These are phyloP conservation scores for Parietichytrium sp. DNA, from an alignment of 108 stramenopile genomes.

Conservation along the genomic window DNA sequence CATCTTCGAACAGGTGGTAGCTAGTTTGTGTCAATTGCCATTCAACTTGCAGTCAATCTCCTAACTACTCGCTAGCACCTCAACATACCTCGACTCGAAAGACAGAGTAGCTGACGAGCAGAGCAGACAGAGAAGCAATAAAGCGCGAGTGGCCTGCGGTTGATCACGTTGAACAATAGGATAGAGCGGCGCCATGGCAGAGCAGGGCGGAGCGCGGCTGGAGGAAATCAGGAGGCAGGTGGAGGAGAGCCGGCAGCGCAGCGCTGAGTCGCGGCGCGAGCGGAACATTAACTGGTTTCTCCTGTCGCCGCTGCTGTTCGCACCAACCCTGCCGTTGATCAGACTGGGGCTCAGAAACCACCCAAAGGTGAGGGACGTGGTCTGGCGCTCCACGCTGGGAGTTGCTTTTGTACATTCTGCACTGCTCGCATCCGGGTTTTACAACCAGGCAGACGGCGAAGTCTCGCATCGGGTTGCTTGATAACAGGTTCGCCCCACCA, in stretches of 20 bases:
- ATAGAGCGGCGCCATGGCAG: too few species aligned
- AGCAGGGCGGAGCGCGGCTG: not conserved
- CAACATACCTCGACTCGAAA: too few species aligned
- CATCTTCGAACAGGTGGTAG: too few species aligned
- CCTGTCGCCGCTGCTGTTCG: conserved; percentile 5
- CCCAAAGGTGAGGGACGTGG: not conserved
- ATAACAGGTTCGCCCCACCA: too few species aligned
- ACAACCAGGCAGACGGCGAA: not conserved
- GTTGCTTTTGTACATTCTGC: conserved; percentile 34
- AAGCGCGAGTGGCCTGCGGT: too few species aligned
- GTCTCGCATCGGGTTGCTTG: too few species aligned
- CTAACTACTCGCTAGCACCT: too few species aligned
- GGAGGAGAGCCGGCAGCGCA: not conserved
- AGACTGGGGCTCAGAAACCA: not conserved
- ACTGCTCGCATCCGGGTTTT: not conserved
- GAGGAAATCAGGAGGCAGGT: not conserved
- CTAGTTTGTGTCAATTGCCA: too few species aligned
- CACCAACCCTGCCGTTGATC: conserved; percentile 3
- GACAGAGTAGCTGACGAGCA: too few species aligned
- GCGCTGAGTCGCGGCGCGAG: not conserved
- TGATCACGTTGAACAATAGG: too few species aligned
- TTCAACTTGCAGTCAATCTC: too few species aligned
- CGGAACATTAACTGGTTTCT: conserved; percentile 23
- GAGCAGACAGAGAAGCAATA: too few species aligned
- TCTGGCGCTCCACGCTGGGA: not conserved